A percentile compares a stretch with the other conserved stretches of the same genome.
Evolutionary conservation across 2,329 filamentous ascomycete genomes (phyloP).

Genomic region (Colletotrichum spinosum): DNA sequence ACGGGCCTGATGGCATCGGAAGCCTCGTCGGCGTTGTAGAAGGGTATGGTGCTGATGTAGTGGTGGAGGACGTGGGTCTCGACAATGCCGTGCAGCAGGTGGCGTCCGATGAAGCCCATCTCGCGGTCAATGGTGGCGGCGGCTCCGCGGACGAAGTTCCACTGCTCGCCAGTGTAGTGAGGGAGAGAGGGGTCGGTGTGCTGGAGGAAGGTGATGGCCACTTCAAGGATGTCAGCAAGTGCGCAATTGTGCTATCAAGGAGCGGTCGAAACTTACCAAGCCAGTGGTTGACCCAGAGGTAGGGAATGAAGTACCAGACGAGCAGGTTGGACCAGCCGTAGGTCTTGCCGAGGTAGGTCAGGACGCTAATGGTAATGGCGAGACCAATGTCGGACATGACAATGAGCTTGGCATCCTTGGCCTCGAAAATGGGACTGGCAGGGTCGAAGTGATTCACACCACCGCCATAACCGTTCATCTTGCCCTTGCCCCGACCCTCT

Average conservation of each 20-base stretch:
- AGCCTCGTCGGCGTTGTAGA: constrained; percentile 73
- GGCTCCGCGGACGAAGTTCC: constrained; percentile 94
- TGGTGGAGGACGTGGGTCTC: constrained; percentile 99
- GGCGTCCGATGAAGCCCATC: constrained; percentile 93
- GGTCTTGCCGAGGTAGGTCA: constrained; percentile 77
- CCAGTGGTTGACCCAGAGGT: constrained; percentile 99
- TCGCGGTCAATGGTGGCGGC: constrained; percentile 97
- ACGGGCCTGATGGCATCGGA: constrained; percentile 75
- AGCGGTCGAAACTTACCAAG: constrained; percentile 74
- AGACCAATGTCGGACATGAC: constrained; percentile 87
- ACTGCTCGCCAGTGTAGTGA: constrained; percentile 87
- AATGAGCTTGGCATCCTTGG: constrained; percentile 89
- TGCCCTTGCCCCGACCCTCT: constrained; percentile 94
- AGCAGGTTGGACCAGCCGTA: constrained; percentile 89
- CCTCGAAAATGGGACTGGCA: constrained; percentile 88
- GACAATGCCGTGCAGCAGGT: constrained; percentile 93
- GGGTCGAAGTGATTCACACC: constrained; percentile 98
- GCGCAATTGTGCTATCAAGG: neutral
- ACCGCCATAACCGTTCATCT: constrained; percentile 81
- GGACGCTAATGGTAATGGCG: constrained; percentile 67
- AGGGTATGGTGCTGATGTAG: constrained; percentile 95
- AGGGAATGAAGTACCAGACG: constrained; percentile 95
- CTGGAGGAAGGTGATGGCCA: constrained; percentile 97
- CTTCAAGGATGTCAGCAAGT: constrained; percentile 56
- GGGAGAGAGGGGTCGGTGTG: constrained; percentile 95